Evolutionary conservation across 139 green algal species (phyloP).

Genomic region (Chlorella sp.): DNA sequence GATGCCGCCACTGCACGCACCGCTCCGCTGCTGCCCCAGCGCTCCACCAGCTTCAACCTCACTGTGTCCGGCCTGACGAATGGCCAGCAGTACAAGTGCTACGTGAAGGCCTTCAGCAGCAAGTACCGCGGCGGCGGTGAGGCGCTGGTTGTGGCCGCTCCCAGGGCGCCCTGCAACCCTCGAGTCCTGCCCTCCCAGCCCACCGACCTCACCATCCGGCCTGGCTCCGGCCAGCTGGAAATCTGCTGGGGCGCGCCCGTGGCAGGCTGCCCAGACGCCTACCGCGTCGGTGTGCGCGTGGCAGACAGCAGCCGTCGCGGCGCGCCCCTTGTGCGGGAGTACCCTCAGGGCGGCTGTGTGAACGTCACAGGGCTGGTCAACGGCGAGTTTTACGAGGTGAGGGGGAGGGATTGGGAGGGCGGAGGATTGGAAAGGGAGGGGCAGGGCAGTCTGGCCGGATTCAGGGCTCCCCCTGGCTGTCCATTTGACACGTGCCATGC

Average conservation of each 20-base stretch:
- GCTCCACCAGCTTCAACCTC: background rate
- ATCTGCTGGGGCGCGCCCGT: constrained; percentile 19
- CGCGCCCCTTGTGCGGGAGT: too few species aligned
- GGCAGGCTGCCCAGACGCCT: constrained; percentile 16
- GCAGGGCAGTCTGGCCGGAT: too few species aligned
- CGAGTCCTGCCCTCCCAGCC: background rate
- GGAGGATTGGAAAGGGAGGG: too few species aligned
- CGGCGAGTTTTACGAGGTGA: constrained; percentile 32
- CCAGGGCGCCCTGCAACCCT: background rate
- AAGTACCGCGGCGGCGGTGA: constrained; percentile 13
- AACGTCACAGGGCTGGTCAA: background rate
- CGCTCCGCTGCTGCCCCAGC: background rate
- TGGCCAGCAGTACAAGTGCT: constrained; percentile 1
- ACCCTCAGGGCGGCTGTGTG: constrained; percentile 12
- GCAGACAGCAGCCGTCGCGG: too few species aligned
- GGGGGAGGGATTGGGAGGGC: too few species aligned
- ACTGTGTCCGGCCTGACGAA: constrained; percentile 10
- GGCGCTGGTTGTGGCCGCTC: background rate
- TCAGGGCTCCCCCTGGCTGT: too few species aligned
- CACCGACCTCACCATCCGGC: background rate
- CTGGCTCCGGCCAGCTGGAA: background rate
- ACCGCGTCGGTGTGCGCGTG: background rate
- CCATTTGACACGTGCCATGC: too few species aligned
- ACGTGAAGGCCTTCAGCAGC: background rate
- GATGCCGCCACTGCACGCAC: background rate